Evolutionary conservation across 2,329 filamentous ascomycete species (phyloP).

Genomic region (Beauveria pseudobassiana): DNA sequence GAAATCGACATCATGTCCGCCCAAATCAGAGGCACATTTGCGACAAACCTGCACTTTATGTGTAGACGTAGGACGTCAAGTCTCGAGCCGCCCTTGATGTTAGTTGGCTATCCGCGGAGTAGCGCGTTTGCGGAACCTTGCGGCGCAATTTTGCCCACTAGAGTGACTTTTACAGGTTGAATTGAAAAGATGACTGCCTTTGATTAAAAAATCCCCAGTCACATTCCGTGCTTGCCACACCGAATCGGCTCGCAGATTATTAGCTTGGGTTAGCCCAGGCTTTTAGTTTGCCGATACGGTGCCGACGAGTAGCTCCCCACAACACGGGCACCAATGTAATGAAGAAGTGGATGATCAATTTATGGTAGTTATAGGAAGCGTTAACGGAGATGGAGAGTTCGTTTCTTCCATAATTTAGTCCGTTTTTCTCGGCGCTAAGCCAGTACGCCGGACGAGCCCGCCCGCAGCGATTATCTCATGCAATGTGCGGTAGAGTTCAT

Average conservation of each 20-base stretch:
- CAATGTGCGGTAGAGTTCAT: not conserved
- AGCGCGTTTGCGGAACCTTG: not conserved
- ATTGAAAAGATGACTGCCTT: not conserved
- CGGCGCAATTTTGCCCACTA: not conserved
- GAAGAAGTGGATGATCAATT: not conserved
- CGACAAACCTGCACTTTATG: no score
- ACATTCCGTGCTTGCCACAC: not conserved
- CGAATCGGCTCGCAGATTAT: not conserved
- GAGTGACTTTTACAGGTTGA: not conserved
- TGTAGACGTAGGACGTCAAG: not conserved
- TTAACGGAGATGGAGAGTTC: not conserved
- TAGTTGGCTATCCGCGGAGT: not conserved
- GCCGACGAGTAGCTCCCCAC: not conserved
- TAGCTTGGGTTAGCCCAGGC: not conserved
- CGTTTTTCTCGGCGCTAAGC: not conserved
- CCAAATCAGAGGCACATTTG: no score
- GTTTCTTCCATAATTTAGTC: not conserved
- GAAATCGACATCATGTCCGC: no score
- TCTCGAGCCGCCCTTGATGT: not conserved
- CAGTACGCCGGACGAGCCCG: not conserved
- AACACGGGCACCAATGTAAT: no score
- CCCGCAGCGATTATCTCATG: not conserved
- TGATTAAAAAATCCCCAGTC: not conserved
- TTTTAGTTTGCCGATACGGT: conserved; percentile 3
- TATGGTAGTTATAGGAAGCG: not conserved